phyloP scores from a whole-genome alignment of 257 asterid genomes.

The Capsicum pubescens region DNA sequence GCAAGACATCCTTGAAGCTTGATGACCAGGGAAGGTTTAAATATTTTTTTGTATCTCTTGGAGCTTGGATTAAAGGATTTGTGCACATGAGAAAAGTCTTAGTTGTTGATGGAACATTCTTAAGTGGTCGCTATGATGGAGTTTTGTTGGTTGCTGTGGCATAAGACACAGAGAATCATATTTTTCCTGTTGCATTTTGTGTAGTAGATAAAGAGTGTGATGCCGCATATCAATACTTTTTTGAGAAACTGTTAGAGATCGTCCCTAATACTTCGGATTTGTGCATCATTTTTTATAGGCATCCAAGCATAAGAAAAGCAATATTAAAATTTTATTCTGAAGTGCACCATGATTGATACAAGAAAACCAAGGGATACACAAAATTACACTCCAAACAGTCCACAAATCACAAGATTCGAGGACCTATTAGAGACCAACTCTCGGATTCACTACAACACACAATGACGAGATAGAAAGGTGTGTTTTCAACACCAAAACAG shows the following conservation, averaged over 20 bases:
- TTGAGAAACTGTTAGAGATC: neutral
- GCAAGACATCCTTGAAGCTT: neutral
- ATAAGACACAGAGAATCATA: neutral
- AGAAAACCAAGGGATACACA: too few relatives aligned
- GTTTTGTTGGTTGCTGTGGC: neutral
- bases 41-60: neutral
- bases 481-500: too few relatives aligned
- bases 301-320: neutral
- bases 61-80: neutral
- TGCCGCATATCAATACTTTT: neutral
- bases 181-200: neutral
- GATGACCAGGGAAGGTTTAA: neutral
- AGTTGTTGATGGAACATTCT: neutral
- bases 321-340: neutral
- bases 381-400: too few relatives aligned
- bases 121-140: neutral
- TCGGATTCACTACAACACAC: too few relatives aligned
- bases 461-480: too few relatives aligned
- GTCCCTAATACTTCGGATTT: neutral
- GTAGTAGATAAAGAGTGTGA: neutral
- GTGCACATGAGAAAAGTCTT: neutral
- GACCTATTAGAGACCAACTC: too few relatives aligned
- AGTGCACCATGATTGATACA: fast-evolving
- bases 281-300: neutral
- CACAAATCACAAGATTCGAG: too few relatives aligned